Percentiles rank a stretch among this genome's conserved stretches.
phyloP scores from a whole-genome alignment of 2,329 filamentous ascomycete genomes.

The Leptographium wingfieldii region DNA sequence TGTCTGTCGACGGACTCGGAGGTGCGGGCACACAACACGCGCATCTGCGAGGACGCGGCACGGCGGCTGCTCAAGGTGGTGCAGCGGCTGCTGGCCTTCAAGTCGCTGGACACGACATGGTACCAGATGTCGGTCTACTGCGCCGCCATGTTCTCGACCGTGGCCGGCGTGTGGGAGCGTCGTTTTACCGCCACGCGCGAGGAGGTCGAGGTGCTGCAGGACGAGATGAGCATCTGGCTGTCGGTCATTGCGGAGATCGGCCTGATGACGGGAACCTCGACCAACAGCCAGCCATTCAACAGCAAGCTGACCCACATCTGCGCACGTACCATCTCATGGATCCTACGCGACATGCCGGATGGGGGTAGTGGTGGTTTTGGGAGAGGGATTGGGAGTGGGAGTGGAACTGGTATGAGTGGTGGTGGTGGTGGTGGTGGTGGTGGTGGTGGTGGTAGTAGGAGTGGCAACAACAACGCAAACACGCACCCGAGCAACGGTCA shows the following conservation, averaged over 20 bases:
- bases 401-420: too few relatives aligned
- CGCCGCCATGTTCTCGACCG: slow-evolving; percentile 58
- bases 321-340: slow-evolving; percentile 37
- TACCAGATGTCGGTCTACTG: slow-evolving; percentile 61
- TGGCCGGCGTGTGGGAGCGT: slow-evolving; percentile 58
- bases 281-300: slow-evolving; percentile 26
- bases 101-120: slow-evolving; percentile 67
- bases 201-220: slow-evolving; percentile 46
- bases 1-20: slow-evolving; percentile 40
- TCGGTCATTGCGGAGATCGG: slow-evolving; percentile 55
- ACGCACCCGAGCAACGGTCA: slow-evolving; percentile 30
- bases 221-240: slow-evolving; percentile 60
- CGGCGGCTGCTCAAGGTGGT: slow-evolving; percentile 50
- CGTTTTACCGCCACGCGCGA: slow-evolving; percentile 44
- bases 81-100: slow-evolving; percentile 46
- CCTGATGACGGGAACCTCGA: slow-evolving; percentile 14
- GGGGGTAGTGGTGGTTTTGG: neutral
- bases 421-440: too few relatives aligned
- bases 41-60: slow-evolving; percentile 53
- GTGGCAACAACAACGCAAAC: neutral
- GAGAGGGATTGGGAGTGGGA: too few relatives aligned
- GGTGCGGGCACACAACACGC: slow-evolving; percentile 48
- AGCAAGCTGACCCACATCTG: slow-evolving; percentile 35
- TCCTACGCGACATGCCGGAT: slow-evolving; percentile 33
- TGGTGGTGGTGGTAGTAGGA: too few relatives aligned